Conservation (phyloP, 2,329 filamentous ascomycete species). For the Bipolaris oryzae region DNA sequence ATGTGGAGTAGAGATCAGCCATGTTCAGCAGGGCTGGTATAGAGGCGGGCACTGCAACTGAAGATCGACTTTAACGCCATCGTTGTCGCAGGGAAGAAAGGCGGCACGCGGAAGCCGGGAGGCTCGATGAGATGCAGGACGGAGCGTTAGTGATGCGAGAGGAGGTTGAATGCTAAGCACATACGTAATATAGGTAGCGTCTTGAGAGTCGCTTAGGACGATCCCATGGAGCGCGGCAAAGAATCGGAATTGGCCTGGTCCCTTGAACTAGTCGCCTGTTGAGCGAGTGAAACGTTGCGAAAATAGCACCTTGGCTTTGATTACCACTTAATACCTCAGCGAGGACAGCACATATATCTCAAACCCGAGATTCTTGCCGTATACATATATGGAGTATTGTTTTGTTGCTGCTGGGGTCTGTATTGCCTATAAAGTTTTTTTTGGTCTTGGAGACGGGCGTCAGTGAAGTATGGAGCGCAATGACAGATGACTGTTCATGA, state of each 20-base stretch:
- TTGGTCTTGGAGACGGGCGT: neutral
- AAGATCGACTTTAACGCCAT: slow-evolving; percentile 2
- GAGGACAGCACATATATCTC: neutral
- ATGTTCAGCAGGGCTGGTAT: slow-evolving; percentile 1
- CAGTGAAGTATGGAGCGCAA: neutral
- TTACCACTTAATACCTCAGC: neutral
- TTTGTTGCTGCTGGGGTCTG: neutral
- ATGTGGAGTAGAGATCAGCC: neutral
- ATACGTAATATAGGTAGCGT: neutral
- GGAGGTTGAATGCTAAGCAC: neutral
- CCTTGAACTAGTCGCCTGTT: neutral
- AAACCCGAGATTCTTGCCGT: neutral
- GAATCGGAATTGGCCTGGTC: neutral
- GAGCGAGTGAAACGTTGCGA: neutral
- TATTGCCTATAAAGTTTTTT: neutral
- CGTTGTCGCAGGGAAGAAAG: neutral
- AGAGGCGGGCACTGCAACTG: neutral
- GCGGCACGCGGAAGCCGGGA: slow-evolving; percentile 2
- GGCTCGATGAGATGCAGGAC: neutral
- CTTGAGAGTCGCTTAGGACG: neutral
- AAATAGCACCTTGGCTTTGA: neutral
- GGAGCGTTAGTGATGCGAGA: neutral
- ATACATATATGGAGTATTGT: neutral
- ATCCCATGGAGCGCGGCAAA: neutral
- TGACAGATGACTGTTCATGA: neutral